These are phyloP conservation scores for Arachis stenosperma DNA, from an alignment of 306 rosid species.

Conservation along the genomic window DNA sequence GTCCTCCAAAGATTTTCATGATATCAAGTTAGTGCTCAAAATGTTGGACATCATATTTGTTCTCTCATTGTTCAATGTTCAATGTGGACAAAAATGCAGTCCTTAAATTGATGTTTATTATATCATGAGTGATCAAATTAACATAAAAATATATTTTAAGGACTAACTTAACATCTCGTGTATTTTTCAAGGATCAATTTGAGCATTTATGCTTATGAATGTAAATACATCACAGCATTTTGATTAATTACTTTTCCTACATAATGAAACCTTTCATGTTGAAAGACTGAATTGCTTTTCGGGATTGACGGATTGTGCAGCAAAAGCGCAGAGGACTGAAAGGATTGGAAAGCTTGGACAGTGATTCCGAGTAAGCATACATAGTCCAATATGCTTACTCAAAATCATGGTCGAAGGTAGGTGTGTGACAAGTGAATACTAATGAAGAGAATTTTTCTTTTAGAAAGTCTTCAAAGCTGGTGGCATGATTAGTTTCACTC, in stretches of 20 bases:
- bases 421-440: constrained; percentile 17
- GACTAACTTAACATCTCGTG: neutral
- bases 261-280: constrained; percentile 21
- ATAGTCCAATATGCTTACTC: constrained; percentile 18
- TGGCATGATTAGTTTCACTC: constrained; percentile 13
- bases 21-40: neutral
- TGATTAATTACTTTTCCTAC: constrained; percentile 5
- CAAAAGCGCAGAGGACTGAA: constrained; percentile 73
- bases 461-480: constrained; percentile 8
- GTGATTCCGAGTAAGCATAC: constrained; percentile 45
- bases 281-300: constrained; percentile 22
- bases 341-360: constrained; percentile 60
- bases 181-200: neutral
- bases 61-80: neutral
- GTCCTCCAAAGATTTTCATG: neutral
- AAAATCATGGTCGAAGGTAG: neutral
- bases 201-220: neutral
- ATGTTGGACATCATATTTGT: neutral
- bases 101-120: neutral
- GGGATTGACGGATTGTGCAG: constrained; percentile 37
- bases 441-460: neutral
- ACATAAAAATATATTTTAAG: neutral
- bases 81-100: neutral
- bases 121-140: neutral
- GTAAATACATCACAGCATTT: neutral